Evolutionary conservation across 176 grass and related monocot genomes (phyloP).

Genomic region (Cymbopogon citratus): DNA sequence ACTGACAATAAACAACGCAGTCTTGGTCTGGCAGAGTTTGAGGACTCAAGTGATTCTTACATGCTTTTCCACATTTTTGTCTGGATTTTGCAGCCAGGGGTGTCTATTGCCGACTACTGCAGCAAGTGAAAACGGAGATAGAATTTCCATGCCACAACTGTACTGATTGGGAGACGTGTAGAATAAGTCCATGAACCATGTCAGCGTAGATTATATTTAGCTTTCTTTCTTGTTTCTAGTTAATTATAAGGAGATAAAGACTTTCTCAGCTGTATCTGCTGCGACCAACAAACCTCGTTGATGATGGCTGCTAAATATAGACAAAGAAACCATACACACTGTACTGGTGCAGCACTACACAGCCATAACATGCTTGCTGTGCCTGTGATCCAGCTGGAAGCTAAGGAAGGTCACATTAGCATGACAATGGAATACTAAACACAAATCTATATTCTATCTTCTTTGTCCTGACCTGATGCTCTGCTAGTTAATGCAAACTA

Average conservation of each 20-base stretch:
- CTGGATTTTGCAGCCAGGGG: no score
- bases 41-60: not conserved
- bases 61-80: not conserved
- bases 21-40: not conserved
- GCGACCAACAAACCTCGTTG: not conserved
- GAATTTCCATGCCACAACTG: not conserved
- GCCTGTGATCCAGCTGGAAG: not conserved
- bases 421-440: not conserved
- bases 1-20: not conserved
- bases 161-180: not conserved
- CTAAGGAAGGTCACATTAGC: not conserved
- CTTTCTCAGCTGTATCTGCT: not conserved
- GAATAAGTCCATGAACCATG: not conserved
- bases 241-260: not conserved
- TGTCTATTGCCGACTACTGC: not conserved
- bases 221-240: not conserved
- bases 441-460: not conserved
- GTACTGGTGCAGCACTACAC: not conserved
- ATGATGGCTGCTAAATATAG: constrained; percentile 13
- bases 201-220: not conserved
- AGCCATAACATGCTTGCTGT: not conserved
- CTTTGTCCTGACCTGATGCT: not conserved
- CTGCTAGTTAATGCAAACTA: not conserved
- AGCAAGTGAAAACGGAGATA: not conserved
- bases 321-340: constrained; percentile 26